Conservation (phyloP, 176 grass and related monocot genomes). For the Oryza nivara region DNA sequence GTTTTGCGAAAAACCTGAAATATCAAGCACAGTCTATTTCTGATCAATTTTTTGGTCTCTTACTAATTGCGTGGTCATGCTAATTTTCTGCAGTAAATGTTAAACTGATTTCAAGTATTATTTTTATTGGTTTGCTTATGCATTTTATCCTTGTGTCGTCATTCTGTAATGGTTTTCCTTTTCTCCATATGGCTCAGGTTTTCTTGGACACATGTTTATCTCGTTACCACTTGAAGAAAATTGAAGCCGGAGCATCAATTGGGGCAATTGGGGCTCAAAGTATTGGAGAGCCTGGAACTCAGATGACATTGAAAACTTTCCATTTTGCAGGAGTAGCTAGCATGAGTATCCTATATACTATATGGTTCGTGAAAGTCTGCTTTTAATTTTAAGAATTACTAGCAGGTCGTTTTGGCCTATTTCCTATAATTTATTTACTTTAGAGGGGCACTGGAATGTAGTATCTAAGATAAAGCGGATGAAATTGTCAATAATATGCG, state of each 20-base stretch:
- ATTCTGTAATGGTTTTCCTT: constrained; percentile 15
- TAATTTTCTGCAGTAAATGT: constrained; percentile 9
- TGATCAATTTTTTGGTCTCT: neutral
- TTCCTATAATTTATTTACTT: constrained; percentile 11
- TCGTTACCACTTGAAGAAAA: constrained; percentile 83
- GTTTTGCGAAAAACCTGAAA: constrained; percentile 15
- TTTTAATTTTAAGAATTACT: neutral
- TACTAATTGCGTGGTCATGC: constrained; percentile 9
- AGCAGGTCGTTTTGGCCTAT: neutral
- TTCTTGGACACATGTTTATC: constrained; percentile 95
- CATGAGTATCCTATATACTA: constrained; percentile 84
- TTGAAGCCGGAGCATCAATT: constrained; percentile 87
- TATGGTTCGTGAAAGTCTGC: constrained; percentile 27
- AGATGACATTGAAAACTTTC: constrained; percentile 98
- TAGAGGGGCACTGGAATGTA: neutral
- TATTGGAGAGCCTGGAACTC: constrained; percentile 97
- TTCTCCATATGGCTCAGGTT: constrained; percentile 55
- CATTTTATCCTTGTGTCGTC: constrained; percentile 8
- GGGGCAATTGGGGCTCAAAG: constrained; percentile 98
- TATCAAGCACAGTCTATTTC: neutral
- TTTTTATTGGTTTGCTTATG: neutral
- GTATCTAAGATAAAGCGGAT: constrained; percentile 1
- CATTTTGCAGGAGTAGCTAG: constrained; percentile 99
- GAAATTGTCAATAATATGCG: constrained; percentile 19
- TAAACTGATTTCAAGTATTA: neutral